Conservation (phyloP, 495 filamentous ascomycete genomes). For the Penicillium manginii region DNA sequence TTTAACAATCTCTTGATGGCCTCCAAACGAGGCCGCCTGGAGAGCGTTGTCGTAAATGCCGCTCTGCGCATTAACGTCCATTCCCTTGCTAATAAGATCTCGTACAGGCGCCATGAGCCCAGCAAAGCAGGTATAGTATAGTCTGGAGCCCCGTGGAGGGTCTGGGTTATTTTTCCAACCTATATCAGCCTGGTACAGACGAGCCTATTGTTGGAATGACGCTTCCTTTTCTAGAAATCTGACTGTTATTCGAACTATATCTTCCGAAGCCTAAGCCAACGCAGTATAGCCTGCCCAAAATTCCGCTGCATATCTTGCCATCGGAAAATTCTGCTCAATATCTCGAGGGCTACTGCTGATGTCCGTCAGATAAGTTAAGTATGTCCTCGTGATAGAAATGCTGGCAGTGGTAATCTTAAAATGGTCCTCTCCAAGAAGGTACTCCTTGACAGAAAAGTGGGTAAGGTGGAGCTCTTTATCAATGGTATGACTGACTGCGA, state of each 20-base stretch:
- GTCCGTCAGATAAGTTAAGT: slow-evolving; percentile 32
- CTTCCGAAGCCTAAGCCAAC: slow-evolving; percentile 14
- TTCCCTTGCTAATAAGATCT: slow-evolving; percentile 20
- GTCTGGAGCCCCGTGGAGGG: slow-evolving; percentile 7
- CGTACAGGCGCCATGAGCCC: slow-evolving; percentile 18
- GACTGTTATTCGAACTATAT: slow-evolving; percentile 10
- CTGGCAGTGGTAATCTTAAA: slow-evolving; percentile 22
- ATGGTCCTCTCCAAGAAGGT: slow-evolving; percentile 17
- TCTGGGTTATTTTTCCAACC: neutral
- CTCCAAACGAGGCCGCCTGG: neutral
- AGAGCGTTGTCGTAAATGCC: neutral
- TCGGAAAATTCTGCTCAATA: slow-evolving; percentile 22
- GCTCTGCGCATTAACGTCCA: slow-evolving; percentile 12
- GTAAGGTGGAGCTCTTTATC: slow-evolving; percentile 26
- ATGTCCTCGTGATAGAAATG: slow-evolving; percentile 26
- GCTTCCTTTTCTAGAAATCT: slow-evolving; percentile 19
- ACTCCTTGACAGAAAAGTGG: slow-evolving; percentile 38
- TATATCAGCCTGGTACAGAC: slow-evolving; percentile 12
- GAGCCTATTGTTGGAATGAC: slow-evolving; percentile 22
- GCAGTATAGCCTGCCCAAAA: slow-evolving; percentile 23
- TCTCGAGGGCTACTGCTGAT: slow-evolving; percentile 13
- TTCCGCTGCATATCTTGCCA: slow-evolving; percentile 23
- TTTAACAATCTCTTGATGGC: neutral
- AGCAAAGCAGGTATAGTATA: slow-evolving; percentile 22
- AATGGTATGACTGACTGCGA: slow-evolving; percentile 8